Evolutionary conservation across 192 early-diverging fungal genomes (phyloP).

Genomic region (Gigaspora rosea): DNA sequence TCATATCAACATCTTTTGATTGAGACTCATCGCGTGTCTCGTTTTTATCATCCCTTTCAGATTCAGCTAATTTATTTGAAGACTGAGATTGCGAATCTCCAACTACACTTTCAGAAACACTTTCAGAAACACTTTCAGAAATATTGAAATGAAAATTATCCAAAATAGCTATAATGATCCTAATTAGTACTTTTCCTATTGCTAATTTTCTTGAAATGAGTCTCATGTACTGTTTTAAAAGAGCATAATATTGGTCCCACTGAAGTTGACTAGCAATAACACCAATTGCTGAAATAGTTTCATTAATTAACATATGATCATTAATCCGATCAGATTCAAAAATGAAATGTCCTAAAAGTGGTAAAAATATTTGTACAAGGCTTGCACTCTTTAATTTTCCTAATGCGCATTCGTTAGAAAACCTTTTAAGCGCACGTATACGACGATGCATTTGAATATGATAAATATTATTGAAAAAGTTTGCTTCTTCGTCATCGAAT

Average conservation of each 20-base stretch:
- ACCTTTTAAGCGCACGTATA: constrained; percentile 74
- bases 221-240: constrained; percentile 73
- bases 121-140: constrained; percentile 48
- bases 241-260: constrained; percentile 84
- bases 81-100: too few relatives aligned
- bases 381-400: constrained; percentile 51
- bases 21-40: too few relatives aligned
- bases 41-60: too few relatives aligned
- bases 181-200: constrained; percentile 81
- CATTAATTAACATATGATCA: constrained; percentile 81
- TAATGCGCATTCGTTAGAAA: constrained; percentile 55
- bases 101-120: constrained; percentile 56
- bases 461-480: constrained; percentile 93
- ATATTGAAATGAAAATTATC: constrained; percentile 94
- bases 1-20: too few relatives aligned
- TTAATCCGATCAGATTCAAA: constrained; percentile 67
- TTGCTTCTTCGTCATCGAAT: constrained; percentile 85
- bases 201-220: constrained; percentile 63
- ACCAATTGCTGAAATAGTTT: constrained; percentile 77
- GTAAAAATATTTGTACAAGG: constrained; percentile 75
- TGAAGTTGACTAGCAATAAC: constrained; percentile 66
- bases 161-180: constrained; percentile 78
- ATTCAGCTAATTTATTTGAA: too few relatives aligned
- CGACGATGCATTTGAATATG: constrained; percentile 97
- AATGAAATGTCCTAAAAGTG: constrained; percentile 86